Percentiles rank a stretch among this genome's conserved stretches.
Conservation (phyloP, 306 rosid genomes). For the Neltuma alba region DNA sequence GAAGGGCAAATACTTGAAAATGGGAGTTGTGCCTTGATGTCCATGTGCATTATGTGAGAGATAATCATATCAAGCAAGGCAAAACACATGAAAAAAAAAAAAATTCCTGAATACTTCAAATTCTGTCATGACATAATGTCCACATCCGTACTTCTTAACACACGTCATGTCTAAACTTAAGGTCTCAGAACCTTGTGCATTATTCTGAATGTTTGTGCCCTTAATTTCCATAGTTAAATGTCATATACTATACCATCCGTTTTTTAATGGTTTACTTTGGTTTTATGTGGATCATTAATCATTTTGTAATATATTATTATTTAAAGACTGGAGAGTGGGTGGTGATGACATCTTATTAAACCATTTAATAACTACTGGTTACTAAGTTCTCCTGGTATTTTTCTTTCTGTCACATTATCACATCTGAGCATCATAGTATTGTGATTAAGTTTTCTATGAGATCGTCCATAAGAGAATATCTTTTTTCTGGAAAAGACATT, state of each 20-base stretch:
- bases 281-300: not conserved
- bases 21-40: not conserved
- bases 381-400: not conserved
- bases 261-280: not conserved
- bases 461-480: not conserved
- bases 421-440: not conserved
- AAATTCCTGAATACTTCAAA: not conserved
- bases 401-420: not conserved
- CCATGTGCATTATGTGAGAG: no score
- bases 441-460: not conserved
- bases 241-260: not conserved
- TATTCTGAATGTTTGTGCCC: slow-evolving; percentile 10
- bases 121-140: not conserved
- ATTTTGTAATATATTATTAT: slow-evolving; percentile 1
- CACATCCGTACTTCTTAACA: not conserved
- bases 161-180: not conserved
- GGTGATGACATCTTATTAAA: not conserved
- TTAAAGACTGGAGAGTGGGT: not conserved
- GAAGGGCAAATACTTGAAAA: not conserved
- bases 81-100: no score
- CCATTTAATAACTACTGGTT: not conserved
- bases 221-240: not conserved
- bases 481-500: slow-evolving; percentile 9
- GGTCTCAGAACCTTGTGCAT: not conserved
- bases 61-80: not conserved